Evolutionary conservation across 345 rosid species (phyloP).

Genomic region (Citrus unshiu): DNA sequence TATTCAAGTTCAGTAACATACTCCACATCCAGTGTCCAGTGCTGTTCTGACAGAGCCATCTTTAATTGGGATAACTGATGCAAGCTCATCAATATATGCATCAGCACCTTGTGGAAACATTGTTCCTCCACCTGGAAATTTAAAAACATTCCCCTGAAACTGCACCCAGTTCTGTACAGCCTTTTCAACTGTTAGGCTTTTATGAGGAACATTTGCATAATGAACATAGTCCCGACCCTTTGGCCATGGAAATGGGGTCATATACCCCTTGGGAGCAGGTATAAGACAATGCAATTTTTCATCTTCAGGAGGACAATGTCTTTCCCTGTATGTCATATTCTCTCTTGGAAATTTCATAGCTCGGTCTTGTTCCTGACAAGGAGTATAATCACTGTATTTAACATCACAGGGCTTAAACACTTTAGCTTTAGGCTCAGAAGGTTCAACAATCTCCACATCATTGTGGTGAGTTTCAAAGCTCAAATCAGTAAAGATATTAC

Average conservation of each 20-base stretch:
- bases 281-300: constrained; percentile 82
- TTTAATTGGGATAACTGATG: constrained; percentile 79
- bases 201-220: constrained; percentile 91
- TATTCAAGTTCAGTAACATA: constrained; percentile 24
- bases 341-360: constrained; percentile 96
- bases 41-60: constrained; percentile 95
- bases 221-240: constrained; percentile 88
- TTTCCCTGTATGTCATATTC: constrained; percentile 88
- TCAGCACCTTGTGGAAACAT: constrained; percentile 99
- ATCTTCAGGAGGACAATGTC: constrained; percentile 85
- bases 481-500: constrained; percentile 55
- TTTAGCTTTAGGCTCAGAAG: constrained; percentile 47
- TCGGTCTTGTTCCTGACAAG: constrained; percentile 91
- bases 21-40: constrained; percentile 96
- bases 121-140: constrained; percentile 98
- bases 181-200: constrained; percentile 83
- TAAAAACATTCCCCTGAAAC: constrained; percentile 84
- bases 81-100: constrained; percentile 86
- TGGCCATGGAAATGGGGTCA: constrained; percentile 94
- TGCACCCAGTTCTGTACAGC: constrained; percentile 94
- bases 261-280: constrained; percentile 93
- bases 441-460: constrained; percentile 46
- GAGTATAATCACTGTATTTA: constrained; percentile 79
- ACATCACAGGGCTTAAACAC: constrained; percentile 73
- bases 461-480: constrained; percentile 81